These are phyloP conservation scores for Phytopythium kandeliae DNA, from an alignment of 352 stramenopile genomes.

Conservation along the genomic window DNA sequence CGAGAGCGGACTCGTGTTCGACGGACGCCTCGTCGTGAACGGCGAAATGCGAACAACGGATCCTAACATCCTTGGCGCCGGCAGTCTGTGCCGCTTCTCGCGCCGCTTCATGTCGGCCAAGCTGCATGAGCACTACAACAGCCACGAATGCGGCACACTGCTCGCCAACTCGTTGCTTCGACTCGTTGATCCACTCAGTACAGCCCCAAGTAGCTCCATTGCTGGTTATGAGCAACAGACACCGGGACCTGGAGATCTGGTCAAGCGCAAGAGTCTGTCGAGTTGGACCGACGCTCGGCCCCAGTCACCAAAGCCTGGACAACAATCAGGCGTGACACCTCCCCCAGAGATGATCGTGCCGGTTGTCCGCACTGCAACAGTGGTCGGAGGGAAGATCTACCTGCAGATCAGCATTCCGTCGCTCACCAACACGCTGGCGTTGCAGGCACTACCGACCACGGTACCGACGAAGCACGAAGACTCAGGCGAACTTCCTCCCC, in stretches of 20 bases:
- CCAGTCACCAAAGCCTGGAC: conserved; percentile 9
- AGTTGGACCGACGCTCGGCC: background rate
- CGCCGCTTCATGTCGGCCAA: conserved; percentile 72
- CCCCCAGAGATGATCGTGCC: conserved; percentile 71
- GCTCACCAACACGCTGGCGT: conserved; percentile 57
- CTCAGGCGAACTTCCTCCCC: conserved; percentile 5
- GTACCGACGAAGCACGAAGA: conserved; percentile 8
- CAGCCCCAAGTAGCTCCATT: background rate
- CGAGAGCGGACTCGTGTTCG: conserved; percentile 89
- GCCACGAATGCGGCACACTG: conserved; percentile 68
- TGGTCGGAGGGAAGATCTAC: conserved; percentile 53
- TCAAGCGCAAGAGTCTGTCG: conserved; percentile 3
- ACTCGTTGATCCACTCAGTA: conserved; percentile 52
- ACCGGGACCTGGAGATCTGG: background rate
- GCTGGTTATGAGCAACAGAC: background rate
- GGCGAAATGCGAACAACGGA: conserved; percentile 84
- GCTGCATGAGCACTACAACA: conserved; percentile 72
- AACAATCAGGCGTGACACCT: conserved; percentile 24
- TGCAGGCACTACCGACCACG: conserved; percentile 55
- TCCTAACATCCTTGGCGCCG: conserved; percentile 58
- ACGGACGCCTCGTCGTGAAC: conserved; percentile 89
- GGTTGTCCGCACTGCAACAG: conserved; percentile 33
- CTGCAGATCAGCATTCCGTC: conserved; percentile 68
- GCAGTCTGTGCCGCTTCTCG: conserved; percentile 75
- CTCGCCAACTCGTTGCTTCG: conserved; percentile 58